Evolutionary conservation across 108 stramenopile genomes (phyloP), one percentile per base, ranked within the genome.

Genomic region (Stephanodiscus triporus): DNA sequence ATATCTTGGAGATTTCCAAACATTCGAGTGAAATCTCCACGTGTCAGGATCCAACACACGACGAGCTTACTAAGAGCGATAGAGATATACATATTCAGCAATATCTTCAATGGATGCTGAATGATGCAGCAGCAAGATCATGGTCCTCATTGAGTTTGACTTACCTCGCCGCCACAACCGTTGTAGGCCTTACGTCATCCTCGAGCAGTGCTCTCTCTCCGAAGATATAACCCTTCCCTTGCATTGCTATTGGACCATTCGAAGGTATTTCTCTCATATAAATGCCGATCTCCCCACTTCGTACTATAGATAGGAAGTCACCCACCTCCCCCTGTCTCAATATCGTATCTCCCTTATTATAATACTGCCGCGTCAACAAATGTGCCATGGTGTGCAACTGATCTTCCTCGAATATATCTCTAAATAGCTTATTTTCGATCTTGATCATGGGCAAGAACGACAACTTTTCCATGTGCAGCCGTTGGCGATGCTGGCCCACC

Each of bases 241-340:
- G 36, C 5, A 68, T 73, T 23, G 53, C 76, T 58, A 77, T 67
- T 0, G 71, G 77, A 19, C 13, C 29, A 26, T 56, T 68, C 5
- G 68, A 71, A 27, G 82, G 50, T 3, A 45, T 19, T 14, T 77
- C 80, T 34, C 70, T 66, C 13, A 61, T 75, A 22, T 29, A 72
- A 20, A 85, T 66, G 36, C 67, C 47, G 2, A 82, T 81, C 43
- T 43, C 73, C 6, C 84, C 84, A 60, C 49, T 78, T 47, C 68
- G 69, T 56, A 89, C 81, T 63, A 89, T 86, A 76, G 85, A 89
- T 47, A 87, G 84, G 1, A 68, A 83, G 56, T 93, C 78, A 4
- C 91, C 92, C 10, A 57, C 60, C 19, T 95, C 92, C 45, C 91
- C 89, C 77, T 93, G 70, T n/a, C 85, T 57, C 57, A 91, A 65